Conservation (phyloP, 495 filamentous ascomycete genomes). For the Penicillium coffeae region DNA sequence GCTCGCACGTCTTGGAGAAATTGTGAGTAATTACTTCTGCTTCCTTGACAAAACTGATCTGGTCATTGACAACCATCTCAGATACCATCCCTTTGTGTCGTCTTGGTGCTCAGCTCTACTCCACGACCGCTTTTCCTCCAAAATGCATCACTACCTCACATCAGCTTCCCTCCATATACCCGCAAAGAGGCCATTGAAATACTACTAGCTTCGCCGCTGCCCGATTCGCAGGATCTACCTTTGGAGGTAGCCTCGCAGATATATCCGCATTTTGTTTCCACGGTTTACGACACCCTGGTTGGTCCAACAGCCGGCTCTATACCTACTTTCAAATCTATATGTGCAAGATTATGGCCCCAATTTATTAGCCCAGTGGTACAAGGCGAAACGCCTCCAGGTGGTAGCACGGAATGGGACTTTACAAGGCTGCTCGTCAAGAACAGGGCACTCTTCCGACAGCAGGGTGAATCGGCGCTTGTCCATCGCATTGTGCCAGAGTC, state of each 20-base stretch:
- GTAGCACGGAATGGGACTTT: conserved; percentile 67
- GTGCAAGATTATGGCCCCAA: conserved; percentile 71
- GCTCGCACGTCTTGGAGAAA: conserved; percentile 71
- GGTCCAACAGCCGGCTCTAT: conserved; percentile 46
- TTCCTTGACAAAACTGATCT: too few relatives aligned
- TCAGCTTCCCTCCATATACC: conserved; percentile 83
- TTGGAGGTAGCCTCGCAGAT: conserved; percentile 28
- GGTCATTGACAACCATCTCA: conserved; percentile 32
- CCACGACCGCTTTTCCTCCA: conserved; percentile 71
- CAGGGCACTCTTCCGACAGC: conserved; percentile 70
- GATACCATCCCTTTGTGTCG: conserved; percentile 74
- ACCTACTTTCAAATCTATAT: conserved; percentile 35
- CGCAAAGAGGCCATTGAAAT: conserved; percentile 74
- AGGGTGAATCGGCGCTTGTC: conserved; percentile 68
- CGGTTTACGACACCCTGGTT: conserved; percentile 38
- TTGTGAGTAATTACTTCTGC: conserved; percentile 50
- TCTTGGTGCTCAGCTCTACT: conserved; percentile 69
- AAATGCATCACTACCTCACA: conserved; percentile 66
- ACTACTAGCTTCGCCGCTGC: conserved; percentile 49
- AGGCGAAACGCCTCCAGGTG: conserved; percentile 33
- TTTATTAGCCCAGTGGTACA: conserved; percentile 55
- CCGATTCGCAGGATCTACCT: conserved; percentile 26
- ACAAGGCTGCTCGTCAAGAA: conserved; percentile 72
- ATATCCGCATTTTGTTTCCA: conserved; percentile 43
- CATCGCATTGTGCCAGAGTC: conserved; percentile 59